A percentile compares a stretch with the other conserved stretches of the same genome.
Conservation (phyloP, 345 rosid species). For the Alliaria petiolata region DNA sequence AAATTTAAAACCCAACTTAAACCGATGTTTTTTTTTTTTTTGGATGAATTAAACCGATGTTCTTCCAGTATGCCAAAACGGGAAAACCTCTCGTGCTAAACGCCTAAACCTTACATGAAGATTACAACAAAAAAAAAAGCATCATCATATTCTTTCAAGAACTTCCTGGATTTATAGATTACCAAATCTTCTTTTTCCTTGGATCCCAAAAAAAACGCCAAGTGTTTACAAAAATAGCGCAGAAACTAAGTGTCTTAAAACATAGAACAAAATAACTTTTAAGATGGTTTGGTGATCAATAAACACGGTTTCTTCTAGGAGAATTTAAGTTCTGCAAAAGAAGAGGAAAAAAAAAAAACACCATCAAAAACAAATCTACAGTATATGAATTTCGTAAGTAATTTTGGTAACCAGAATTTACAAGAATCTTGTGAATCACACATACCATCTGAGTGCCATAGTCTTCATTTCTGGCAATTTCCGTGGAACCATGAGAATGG, state of each 20-base stretch:
- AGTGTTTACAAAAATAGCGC: neutral
- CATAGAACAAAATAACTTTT: neutral
- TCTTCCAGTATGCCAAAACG: neutral
- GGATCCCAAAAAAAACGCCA: neutral
- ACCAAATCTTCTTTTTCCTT: neutral
- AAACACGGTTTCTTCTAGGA: slow-evolving; percentile 48
- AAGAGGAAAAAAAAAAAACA: neutral
- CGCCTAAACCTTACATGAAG: neutral
- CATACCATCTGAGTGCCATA: slow-evolving; percentile 47
- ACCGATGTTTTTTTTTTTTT: too few relatives aligned
- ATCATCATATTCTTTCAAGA: neutral
- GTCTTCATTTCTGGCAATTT: slow-evolving; percentile 32
- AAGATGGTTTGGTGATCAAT: slow-evolving; percentile 32
- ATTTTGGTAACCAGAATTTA: neutral
- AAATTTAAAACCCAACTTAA: neutral
- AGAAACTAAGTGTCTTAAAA: neutral
- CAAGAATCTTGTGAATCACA: neutral
- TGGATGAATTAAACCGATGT: too few relatives aligned
- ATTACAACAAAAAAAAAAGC: neutral
- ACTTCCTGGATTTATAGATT: neutral
- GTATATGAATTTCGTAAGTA: neutral
- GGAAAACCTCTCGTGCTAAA: neutral
- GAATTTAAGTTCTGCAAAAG: slow-evolving; percentile 36
- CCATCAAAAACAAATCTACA: neutral
- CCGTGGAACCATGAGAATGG: slow-evolving; percentile 41